Percentiles rank a stretch among this genome's conserved stretches.
phyloP scores from a whole-genome alignment of 345 rosid genomes.

The Lumnitzera littorea region DNA sequence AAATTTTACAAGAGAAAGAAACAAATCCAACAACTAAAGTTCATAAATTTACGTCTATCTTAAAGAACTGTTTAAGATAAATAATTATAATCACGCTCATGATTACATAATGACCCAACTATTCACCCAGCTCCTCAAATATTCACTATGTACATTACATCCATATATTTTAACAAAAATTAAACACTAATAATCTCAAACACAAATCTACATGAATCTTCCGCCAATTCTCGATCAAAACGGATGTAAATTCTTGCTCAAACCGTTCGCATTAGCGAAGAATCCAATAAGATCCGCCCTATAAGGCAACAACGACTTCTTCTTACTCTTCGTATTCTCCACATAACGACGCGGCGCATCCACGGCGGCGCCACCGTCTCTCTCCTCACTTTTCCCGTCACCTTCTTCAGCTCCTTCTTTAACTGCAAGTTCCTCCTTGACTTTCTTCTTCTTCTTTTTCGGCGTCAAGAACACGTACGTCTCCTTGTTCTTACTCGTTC shows the following conservation, averaged over 20 bases:
- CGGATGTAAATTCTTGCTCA: constrained; percentile 47
- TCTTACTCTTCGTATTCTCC: constrained; percentile 29
- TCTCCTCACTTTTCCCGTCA: constrained; percentile 1
- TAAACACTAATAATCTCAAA: neutral
- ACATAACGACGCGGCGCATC: neutral
- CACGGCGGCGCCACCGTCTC: neutral
- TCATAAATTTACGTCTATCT: too few species aligned
- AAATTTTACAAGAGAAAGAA: too few species aligned
- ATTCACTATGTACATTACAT: too few species aligned
- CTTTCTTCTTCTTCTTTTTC: constrained; percentile 6
- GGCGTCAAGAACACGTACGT: constrained; percentile 37
- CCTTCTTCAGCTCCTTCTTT: neutral
- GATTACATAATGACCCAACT: too few species aligned
- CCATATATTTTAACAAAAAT: neutral
- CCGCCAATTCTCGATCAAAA: constrained; percentile 20
- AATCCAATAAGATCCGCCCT: constrained; percentile 47
- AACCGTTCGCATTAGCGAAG: constrained; percentile 37
- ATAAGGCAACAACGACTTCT: constrained; percentile 39
- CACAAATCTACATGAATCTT: neutral
- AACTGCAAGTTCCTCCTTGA: too few species aligned
- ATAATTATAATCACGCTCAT: too few species aligned
- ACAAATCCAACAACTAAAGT: too few species aligned
- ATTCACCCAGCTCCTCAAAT: too few species aligned
- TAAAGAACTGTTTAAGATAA: too few species aligned
- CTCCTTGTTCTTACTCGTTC: constrained; percentile 20